Conservation (phyloP, 2,329 filamentous ascomycete genomes). For the Pseudogymnoascus sp. region DNA sequence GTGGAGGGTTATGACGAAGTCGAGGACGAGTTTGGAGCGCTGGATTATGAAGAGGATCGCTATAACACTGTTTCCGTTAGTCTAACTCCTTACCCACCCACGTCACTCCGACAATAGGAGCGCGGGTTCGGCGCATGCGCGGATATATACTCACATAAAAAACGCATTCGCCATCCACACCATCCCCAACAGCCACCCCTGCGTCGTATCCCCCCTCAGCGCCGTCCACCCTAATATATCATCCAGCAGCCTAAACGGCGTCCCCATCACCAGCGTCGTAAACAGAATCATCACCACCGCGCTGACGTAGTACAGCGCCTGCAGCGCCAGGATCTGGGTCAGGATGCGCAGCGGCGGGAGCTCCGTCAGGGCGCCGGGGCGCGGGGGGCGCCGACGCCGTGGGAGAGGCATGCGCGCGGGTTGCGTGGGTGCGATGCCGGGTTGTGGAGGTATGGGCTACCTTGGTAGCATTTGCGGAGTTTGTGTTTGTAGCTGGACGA, state of each 20-base stretch:
- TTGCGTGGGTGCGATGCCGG: not conserved
- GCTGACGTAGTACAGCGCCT: conserved; percentile 54
- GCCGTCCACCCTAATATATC: conserved; percentile 55
- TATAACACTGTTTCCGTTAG: conserved; percentile 51
- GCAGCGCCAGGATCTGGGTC: conserved; percentile 56
- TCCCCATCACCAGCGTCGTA: conserved; percentile 56
- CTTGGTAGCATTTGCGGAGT: conserved; percentile 4
- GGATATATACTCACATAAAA: conserved; percentile 44
- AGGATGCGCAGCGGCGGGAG: conserved; percentile 59
- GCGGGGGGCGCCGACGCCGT: conserved; percentile 50
- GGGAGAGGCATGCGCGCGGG: conserved; percentile 32
- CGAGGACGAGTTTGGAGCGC: conserved; percentile 86
- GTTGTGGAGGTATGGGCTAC: not conserved
- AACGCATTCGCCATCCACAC: conserved; percentile 60
- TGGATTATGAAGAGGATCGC: conserved; percentile 76
- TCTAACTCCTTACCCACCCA: not conserved
- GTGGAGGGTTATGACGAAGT: conserved; percentile 87
- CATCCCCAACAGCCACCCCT: conserved; percentile 59
- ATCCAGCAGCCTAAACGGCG: conserved; percentile 43
- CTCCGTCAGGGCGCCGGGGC: conserved; percentile 56
- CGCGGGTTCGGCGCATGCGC: conserved; percentile 10
- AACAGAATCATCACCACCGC: conserved; percentile 57
- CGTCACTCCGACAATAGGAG: too few species aligned
- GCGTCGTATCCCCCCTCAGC: conserved; percentile 56
- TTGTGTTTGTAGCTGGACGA: not conserved